These are phyloP conservation scores for Scheffersomyces lignosus DNA, from an alignment of 805 yeast species.

Conservation along the genomic window DNA sequence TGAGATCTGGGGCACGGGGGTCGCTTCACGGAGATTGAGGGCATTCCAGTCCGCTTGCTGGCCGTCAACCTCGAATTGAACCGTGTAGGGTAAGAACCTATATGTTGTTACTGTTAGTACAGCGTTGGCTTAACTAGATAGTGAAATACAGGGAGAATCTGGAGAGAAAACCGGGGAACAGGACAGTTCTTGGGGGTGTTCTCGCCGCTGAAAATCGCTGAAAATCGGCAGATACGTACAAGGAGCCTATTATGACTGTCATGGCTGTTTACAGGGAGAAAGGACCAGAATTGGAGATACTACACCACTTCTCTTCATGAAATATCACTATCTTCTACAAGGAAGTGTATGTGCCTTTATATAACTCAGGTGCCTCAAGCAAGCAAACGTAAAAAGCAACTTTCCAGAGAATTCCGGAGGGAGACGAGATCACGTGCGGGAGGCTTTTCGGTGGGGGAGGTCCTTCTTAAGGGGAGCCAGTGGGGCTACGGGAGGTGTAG, in stretches of 20 bases:
- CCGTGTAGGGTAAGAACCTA: conserved; percentile 72
- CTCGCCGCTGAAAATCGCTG: no score
- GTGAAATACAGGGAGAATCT: background rate
- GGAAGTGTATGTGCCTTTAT: background rate
- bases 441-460: no score
- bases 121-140: conserved; percentile 9
- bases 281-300: background rate
- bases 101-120: conserved; percentile 16
- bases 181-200: background rate
- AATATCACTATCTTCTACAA: background rate
- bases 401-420: background rate
- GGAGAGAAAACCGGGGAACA: background rate
- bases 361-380: background rate
- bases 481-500: no score
- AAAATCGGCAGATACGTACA: conserved; percentile 42
- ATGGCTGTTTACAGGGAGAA: conserved; percentile 26
- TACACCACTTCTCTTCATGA: background rate
- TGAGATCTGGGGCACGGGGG: conserved; percentile 5
- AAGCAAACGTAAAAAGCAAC: background rate
- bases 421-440: no score
- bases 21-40: conserved; percentile 7
- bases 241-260: conserved; percentile 71
- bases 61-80: conserved; percentile 56
- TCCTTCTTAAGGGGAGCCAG: no score
- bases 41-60: conserved; percentile 6